Evolutionary conservation across 257 asterid genomes (phyloP).

Genomic region (Solanum chiquidenum): DNA sequence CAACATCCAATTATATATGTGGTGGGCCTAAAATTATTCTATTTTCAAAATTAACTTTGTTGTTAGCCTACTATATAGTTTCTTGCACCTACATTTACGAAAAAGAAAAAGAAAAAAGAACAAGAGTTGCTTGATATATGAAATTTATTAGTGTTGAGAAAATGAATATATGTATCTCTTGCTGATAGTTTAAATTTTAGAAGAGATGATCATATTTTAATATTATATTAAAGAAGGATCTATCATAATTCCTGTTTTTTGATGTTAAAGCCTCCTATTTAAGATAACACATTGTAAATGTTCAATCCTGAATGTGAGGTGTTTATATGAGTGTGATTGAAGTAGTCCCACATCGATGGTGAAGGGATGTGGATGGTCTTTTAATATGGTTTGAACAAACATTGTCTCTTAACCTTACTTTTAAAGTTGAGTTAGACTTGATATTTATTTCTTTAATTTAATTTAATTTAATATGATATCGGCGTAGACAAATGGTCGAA

Average conservation of each 20-base stretch:
- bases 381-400: not conserved
- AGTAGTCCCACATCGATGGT: not conserved
- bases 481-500: not conserved
- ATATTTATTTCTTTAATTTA: not conserved
- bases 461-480: not conserved
- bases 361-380: not conserved
- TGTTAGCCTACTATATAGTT: not conserved
- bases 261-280: not conserved
- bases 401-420: rapidly evolving
- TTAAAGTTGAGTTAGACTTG: not conserved
- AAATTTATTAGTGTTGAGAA: not conserved
- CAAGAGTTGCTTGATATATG: not conserved
- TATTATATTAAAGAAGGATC: not conserved
- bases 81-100: not conserved
- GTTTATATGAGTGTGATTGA: not conserved
- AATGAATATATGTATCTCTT: not conserved
- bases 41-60: not conserved
- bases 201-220: not conserved
- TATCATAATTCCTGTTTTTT: not conserved
- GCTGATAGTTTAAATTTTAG: not conserved
- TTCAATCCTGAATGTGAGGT: not conserved
- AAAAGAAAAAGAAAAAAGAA: not conserved
- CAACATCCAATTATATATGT: not conserved
- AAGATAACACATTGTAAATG: not conserved
- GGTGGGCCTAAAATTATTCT: not conserved